These are phyloP conservation scores for Talaromyces sp. DNA, from an alignment of 2,329 filamentous ascomycete species.

Conservation along the genomic window DNA sequence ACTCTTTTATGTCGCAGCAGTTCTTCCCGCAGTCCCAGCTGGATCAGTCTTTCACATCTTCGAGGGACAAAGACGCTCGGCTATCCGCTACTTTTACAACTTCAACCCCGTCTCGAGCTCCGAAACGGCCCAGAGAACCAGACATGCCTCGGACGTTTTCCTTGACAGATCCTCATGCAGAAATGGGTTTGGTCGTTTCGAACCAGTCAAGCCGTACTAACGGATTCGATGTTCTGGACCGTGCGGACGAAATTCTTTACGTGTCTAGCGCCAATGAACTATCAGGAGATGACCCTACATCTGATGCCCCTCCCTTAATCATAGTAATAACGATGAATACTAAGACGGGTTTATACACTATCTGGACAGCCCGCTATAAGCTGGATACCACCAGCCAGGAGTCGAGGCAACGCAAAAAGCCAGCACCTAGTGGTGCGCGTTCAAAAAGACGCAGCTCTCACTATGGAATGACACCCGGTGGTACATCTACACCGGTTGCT, in stretches of 20 bases:
- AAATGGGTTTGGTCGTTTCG: slow-evolving; percentile 75
- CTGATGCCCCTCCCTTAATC: slow-evolving; percentile 51
- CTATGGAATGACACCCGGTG: slow-evolving; percentile 55
- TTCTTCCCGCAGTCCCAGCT: slow-evolving; percentile 28
- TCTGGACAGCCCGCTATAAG: slow-evolving; percentile 79
- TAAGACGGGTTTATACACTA: slow-evolving; percentile 68
- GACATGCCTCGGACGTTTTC: slow-evolving; percentile 63
- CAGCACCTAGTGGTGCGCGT: slow-evolving; percentile 55
- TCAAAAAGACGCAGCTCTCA: slow-evolving; percentile 64
- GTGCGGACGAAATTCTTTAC: slow-evolving; percentile 77
- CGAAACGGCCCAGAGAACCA: slow-evolving; percentile 52
- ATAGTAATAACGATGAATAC: slow-evolving; percentile 77
- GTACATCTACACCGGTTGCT: slow-evolving; percentile 66
- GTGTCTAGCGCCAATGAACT: slow-evolving; percentile 61
- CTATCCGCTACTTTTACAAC: slow-evolving; percentile 45
- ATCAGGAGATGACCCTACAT: slow-evolving; percentile 17
- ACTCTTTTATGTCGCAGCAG: slow-evolving; percentile 74
- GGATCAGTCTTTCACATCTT: slow-evolving; percentile 29
- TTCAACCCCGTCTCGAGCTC: slow-evolving; percentile 49
- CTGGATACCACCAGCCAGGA: slow-evolving; percentile 54
- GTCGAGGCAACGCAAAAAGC: slow-evolving; percentile 36
- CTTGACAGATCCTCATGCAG: slow-evolving; percentile 76
- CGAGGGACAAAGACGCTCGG: slow-evolving; percentile 33
- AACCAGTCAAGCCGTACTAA: slow-evolving; percentile 29
- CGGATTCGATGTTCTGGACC: slow-evolving; percentile 58